Evolutionary conservation across 2,329 filamentous ascomycete species (phyloP).

Genomic region (Mycosphaerella sp.): DNA sequence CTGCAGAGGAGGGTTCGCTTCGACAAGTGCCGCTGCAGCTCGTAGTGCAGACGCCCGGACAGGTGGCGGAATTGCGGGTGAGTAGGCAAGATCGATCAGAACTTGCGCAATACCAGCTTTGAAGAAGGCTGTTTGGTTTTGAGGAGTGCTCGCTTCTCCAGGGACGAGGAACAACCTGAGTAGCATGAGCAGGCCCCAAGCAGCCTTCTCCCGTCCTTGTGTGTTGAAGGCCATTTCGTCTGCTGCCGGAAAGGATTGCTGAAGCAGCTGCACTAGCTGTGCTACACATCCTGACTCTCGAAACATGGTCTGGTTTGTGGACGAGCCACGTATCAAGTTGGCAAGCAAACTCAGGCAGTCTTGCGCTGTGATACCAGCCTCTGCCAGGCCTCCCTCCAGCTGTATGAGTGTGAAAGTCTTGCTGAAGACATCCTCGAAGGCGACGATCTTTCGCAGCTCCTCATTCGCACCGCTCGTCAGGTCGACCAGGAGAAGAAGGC

Average conservation of each 20-base stretch:
- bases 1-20: constrained; percentile 71
- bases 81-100: constrained; percentile 77
- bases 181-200: constrained; percentile 83
- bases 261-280: constrained; percentile 59
- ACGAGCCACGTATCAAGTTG: constrained; percentile 79
- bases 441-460: constrained; percentile 91
- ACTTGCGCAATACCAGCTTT: constrained; percentile 73
- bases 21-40: constrained; percentile 83
- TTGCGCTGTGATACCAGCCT: constrained; percentile 82
- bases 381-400: constrained; percentile 70
- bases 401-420: constrained; percentile 76
- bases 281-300: constrained; percentile 79
- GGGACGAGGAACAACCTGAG: constrained; percentile 76
- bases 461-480: constrained; percentile 72
- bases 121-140: constrained; percentile 83
- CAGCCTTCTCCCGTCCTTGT: constrained; percentile 72
- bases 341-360: constrained; percentile 88
- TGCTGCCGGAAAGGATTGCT: constrained; percentile 49
- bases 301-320: constrained; percentile 90
- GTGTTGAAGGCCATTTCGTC: constrained; percentile 30
- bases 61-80: constrained; percentile 61
- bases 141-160: constrained; percentile 71
- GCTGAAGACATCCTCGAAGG: constrained; percentile 91
- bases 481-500: constrained; percentile 76
- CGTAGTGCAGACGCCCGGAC: constrained; percentile 82